These are phyloP conservation scores for Neoarthrinium moseri DNA, from an alignment of 2,329 filamentous ascomycete genomes.

Conservation along the genomic window DNA sequence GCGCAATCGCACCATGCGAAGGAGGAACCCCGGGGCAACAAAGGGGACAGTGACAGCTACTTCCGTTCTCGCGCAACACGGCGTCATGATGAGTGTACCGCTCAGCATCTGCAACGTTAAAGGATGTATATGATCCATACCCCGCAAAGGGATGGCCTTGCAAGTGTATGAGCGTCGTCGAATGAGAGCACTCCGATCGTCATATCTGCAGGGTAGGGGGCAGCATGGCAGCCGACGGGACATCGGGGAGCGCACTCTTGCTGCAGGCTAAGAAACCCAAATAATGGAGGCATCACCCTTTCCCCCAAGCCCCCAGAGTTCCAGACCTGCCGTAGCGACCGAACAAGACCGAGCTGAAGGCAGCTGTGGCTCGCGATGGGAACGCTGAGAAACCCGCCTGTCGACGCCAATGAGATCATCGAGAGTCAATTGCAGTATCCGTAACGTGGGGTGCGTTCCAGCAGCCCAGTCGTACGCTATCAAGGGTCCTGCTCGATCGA, in stretches of 20 bases:
- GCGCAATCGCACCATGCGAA: background rate
- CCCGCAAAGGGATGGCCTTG: conserved; percentile 23
- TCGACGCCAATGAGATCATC: conserved; percentile 9
- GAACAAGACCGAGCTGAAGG: too few species aligned
- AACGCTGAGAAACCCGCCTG: background rate
- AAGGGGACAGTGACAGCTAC: conserved; percentile 9
- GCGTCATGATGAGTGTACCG: conserved; percentile 17
- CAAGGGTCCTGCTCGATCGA: too few species aligned
- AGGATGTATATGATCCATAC: conserved; percentile 16
- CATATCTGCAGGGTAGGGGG: conserved; percentile 13
- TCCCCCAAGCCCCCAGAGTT: background rate
- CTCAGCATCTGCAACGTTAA: background rate
- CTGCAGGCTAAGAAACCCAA: conserved; percentile 9
- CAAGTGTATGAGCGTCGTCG: conserved; percentile 12
- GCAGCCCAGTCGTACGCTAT: too few species aligned
- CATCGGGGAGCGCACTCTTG: background rate
- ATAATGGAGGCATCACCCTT: background rate
- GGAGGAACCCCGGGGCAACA: background rate
- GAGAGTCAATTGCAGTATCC: too few species aligned
- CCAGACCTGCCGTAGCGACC: too few species aligned
- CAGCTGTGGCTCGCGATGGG: too few species aligned
- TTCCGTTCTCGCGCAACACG: conserved; percentile 11
- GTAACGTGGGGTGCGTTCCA: too few species aligned
- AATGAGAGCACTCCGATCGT: conserved; percentile 20
- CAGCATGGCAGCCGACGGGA: background rate